phyloP scores from a whole-genome alignment of 805 yeast genomes.

The Monosporozyma siamensis region DNA sequence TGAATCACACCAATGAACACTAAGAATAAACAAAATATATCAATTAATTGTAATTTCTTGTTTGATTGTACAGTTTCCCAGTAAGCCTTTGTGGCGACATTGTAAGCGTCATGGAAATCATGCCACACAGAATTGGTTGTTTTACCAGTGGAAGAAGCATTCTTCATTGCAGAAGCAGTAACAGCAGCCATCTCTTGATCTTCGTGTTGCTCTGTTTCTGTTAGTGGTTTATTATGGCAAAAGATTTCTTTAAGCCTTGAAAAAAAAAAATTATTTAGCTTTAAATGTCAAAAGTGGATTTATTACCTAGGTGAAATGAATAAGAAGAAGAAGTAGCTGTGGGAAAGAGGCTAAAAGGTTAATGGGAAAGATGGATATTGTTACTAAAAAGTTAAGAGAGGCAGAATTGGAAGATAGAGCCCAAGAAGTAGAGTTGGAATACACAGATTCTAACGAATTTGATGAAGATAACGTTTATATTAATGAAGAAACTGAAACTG shows the following conservation, averaged over 20 bases:
- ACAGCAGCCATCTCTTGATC: neutral
- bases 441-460: constrained; percentile 19
- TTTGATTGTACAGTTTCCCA: constrained; percentile 26
- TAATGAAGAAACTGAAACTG: constrained; percentile 28
- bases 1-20: constrained; percentile 71
- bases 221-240: neutral
- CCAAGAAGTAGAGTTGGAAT: constrained; percentile 6
- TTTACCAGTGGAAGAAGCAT: neutral
- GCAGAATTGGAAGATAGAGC: constrained; percentile 3
- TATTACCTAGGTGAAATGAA: no score
- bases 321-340: no score
- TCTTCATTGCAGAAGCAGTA: constrained; percentile 2
- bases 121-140: constrained; percentile 4
- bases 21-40: constrained; percentile 63
- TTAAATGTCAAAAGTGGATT: no score
- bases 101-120: constrained; percentile 24
- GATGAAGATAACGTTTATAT: constrained; percentile 24
- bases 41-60: constrained; percentile 55
- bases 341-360: no score
- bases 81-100: constrained; percentile 18
- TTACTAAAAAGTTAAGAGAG: neutral
- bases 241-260: no score
- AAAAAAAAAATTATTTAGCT: no score
- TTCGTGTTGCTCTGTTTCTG: neutral
- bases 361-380: no score